Base-by-base conservation (phyloP, 805 yeast genomes). In the Saccharomycopsis sp. region DNA sequence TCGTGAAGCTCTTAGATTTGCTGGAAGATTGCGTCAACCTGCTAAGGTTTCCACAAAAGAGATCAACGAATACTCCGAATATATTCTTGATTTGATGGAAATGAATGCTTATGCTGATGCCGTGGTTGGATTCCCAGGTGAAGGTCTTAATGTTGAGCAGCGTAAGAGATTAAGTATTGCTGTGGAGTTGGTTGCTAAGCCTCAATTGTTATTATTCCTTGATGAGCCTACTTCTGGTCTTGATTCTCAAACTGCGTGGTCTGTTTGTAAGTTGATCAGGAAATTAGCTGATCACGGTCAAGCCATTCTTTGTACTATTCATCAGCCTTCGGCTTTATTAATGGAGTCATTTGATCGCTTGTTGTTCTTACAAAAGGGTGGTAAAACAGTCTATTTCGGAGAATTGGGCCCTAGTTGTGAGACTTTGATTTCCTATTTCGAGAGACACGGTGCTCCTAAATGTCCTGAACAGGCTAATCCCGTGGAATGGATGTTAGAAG, bases 401-500 rank as follows among this genome's bases (percentile, higher is more conserved):
- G 87, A 85, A 54, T 73, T 85, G 61, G 92, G 93, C 57, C 70
- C 77, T 42, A 79, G 83, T 64, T 83, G 82, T 65, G 67, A 69
- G 51, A 76, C 81, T 2, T 75, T 86, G 74, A 84, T 85, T 58
- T 71, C 79, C 55, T 86, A 86, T 68, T 86, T 87, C 66, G 90
- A 86, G 69, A 68, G 69, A 2, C 70, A 85, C 63, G 91, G 90
- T 56, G 82, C 91, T 49, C 79, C 77, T 24, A 73, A 75, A 57
- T 87, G 92, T 73, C 91, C 92, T 20, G 73, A 76, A 3, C 76
- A 77, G 49, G 90, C 89, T 3, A 87, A 87, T 64, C 94, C 93
- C 35, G 93, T 92, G 14, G 96, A 89, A 74, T 90, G 96, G 94
- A 90, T 90, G 96, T 76, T 90, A 72, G 87, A 87, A 62, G 87